These are phyloP conservation scores for Rhizophora mangle DNA, from an alignment of 345 rosid species.

Conservation along the genomic window DNA sequence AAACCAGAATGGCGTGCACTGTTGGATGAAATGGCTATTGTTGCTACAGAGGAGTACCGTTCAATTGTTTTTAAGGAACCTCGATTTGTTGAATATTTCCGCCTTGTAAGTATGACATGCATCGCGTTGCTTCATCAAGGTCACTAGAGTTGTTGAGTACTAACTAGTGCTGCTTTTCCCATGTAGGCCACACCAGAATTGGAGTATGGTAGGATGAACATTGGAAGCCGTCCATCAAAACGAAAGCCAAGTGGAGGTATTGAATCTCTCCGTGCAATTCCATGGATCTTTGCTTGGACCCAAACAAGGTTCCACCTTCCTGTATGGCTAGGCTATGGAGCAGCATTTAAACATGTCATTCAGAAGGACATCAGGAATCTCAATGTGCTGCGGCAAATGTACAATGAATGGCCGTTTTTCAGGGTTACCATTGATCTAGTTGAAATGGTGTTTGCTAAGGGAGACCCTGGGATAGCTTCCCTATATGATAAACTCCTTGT, in stretches of 20 bases:
- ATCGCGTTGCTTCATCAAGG: not conserved
- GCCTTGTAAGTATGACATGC: conserved; percentile 58
- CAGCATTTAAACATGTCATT: conserved; percentile 69
- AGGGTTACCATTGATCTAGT: conserved; percentile 91
- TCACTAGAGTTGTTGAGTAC: conserved; percentile 5
- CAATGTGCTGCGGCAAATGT: conserved; percentile 81
- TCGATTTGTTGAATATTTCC: conserved; percentile 92
- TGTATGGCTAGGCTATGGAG: conserved; percentile 96
- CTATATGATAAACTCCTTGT: conserved; percentile 85
- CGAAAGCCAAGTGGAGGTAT: conserved; percentile 95
- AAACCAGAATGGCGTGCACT: conserved; percentile 93
- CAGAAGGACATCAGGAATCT: conserved; percentile 72
- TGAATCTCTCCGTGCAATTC: conserved; percentile 94
- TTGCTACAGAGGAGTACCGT: conserved; percentile 90
- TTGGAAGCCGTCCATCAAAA: conserved; percentile 97
- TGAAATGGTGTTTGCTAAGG: conserved; percentile 99
- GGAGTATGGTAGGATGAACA: conserved; percentile 98
- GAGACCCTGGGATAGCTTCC: conserved; percentile 90
- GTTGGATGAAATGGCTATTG: conserved; percentile 87
- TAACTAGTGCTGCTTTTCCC: conserved; percentile 11
- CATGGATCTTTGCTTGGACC: conserved; percentile 99
- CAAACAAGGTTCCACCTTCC: conserved; percentile 98
- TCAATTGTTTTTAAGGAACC: conserved; percentile 89
- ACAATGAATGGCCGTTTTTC: conserved; percentile 92
- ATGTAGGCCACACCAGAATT: conserved; percentile 94